Base-by-base conservation (phyloP, 257 asterid species). In the Capsicum chinense region DNA sequence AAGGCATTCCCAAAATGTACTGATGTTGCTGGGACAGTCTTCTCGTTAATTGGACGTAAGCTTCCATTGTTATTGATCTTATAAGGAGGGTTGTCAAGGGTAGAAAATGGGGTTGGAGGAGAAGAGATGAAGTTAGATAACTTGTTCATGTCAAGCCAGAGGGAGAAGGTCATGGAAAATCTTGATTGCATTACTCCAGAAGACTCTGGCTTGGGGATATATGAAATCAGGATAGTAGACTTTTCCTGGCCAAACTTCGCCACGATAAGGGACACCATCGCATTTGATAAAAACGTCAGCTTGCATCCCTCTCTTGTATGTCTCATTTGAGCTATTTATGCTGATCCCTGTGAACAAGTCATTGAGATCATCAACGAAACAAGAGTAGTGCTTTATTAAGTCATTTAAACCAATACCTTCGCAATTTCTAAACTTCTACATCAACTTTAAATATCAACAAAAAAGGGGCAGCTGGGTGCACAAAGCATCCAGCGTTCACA, bases 91-190 rank as follows among this genome's bases (percentile, higher is more conserved):
- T 93, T 84, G 66, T 96, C 98, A 6, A 93, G 66, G 33, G 88
- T 70, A 1, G 99, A 95, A 74, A 90, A 87, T 7, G 97, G 92
- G 80, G 80, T 86, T 10, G 94, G 69, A 63, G 94, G 88, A 26
- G 98, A 91, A 21, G 97, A 67, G 21, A 89, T 92, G 91, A 96
- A 96, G 83, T 96, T 96, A 39, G 99, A 90, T 47, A 90, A 0
- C 83, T 96, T 98, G 67, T 96, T 96, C 99, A 96, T 96, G 92
- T 96, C 99, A 16, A 96, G 86, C 99, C 99, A 96, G 19, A 0
- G 98, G 94, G 69, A 94, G 89, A 80, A 84, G 19, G 11, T 92
- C 85, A 12, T 68, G 91, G 81, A 96, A 96, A 11, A 88, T 67
- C 57, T 89, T 89, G 86, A 94, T 92, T 88, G 94, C 99, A 35